phyloP scores from a whole-genome alignment of 2,329 filamentous ascomycete species.

The Colletotrichum echinochloae region DNA sequence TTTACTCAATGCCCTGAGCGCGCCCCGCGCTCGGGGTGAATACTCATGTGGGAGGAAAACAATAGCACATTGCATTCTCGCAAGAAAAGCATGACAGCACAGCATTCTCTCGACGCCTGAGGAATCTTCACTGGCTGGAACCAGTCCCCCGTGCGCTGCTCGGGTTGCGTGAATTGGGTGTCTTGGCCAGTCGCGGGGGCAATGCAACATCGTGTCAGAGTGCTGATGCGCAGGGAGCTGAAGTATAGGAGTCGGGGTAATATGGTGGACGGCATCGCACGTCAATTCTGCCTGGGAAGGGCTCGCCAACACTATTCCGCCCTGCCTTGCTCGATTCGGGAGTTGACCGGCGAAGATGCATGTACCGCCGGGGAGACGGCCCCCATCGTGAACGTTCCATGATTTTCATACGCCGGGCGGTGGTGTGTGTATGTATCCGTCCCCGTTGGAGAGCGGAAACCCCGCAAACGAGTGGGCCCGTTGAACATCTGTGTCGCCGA shows the following conservation, averaged over 20 bases:
- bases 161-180: neutral
- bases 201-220: conserved; percentile 6
- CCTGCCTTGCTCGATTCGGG: neutral
- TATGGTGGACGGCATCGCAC: neutral
- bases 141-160: neutral
- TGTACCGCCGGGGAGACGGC: no score
- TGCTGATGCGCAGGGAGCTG: neutral
- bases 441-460: neutral
- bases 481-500: neutral
- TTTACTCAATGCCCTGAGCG: neutral
- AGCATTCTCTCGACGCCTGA: neutral
- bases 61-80: neutral
- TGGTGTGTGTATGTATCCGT: no score
- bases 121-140: neutral
- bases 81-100: neutral
- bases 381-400: neutral
- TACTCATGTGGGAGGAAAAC: neutral
- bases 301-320: neutral
- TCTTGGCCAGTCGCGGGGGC: neutral
- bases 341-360: neutral
- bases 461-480: neutral
- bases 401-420: neutral
- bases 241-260: neutral
- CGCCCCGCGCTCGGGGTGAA: neutral
- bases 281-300: neutral